A percentile compares a stretch with the other conserved stretches of the same genome.
phyloP scores from a whole-genome alignment of 371 early-diverging fungal species.

The Lichtheimia hyalospora region DNA sequence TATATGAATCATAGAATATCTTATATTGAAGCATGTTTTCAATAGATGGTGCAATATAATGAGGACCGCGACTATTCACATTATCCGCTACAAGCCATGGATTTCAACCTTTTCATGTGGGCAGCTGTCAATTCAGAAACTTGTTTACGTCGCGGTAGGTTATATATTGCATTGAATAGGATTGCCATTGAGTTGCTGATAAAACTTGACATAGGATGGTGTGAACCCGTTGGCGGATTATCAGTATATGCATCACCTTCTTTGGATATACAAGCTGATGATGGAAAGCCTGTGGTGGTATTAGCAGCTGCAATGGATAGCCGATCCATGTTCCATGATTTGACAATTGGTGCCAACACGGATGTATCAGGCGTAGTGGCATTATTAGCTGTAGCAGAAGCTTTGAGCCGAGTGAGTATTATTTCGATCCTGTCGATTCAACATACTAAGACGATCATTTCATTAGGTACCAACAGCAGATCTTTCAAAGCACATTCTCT shows the following conservation, averaged over 20 bases:
- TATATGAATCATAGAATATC: neutral
- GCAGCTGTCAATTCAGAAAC: slow-evolving; percentile 66
- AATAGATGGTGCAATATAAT: slow-evolving; percentile 56
- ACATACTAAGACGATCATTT: neutral
- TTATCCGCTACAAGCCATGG: slow-evolving; percentile 69
- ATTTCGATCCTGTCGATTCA: neutral
- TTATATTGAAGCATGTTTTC: neutral
- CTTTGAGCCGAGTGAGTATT: slow-evolving; percentile 60
- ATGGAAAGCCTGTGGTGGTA: slow-evolving; percentile 66
- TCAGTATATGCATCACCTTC: slow-evolving; percentile 76
- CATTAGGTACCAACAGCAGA: slow-evolving; percentile 44
- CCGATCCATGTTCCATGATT: slow-evolving; percentile 66
- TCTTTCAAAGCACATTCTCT: slow-evolving; percentile 69
- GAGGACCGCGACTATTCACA: slow-evolving; percentile 36
- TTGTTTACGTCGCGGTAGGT: slow-evolving; percentile 67
- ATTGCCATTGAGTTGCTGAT: neutral
- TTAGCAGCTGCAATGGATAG: slow-evolving; percentile 69
- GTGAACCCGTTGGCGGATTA: slow-evolving; percentile 70
- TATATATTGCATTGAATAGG: neutral
- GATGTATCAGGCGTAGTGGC: slow-evolving; percentile 64
- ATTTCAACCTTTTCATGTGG: slow-evolving; percentile 75
- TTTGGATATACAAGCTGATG: slow-evolving; percentile 43
- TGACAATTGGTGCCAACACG: slow-evolving; percentile 53
- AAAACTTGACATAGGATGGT: slow-evolving; percentile 47
- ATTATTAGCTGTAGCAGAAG: slow-evolving; percentile 69